Evolutionary conservation across 176 grass and related monocot genomes (phyloP).

Genomic region (Musa schizocarpa): DNA sequence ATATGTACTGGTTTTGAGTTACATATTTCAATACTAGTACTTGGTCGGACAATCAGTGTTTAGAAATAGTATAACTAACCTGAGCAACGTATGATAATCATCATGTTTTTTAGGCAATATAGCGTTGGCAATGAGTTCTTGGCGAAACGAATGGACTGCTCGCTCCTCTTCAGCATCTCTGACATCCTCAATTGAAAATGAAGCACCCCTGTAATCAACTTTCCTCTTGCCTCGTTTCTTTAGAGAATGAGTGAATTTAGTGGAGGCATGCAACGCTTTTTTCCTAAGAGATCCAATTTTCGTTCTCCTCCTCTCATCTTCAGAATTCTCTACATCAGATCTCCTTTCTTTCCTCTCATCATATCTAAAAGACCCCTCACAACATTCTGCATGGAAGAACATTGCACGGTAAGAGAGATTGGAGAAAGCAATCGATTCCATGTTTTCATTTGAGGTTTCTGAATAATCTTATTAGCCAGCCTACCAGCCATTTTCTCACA

Average conservation of each 20-base stretch:
- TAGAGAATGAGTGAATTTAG: constrained; percentile 73
- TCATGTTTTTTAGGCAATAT: constrained; percentile 77
- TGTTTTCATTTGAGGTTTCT: too few species aligned
- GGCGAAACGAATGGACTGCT: constrained; percentile 58
- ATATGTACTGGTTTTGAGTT: too few species aligned
- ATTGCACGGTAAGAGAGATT: neutral
- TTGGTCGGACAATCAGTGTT: too few species aligned
- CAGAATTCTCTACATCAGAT: constrained; percentile 60
- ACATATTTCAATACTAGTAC: too few species aligned
- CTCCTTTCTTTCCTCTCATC: constrained; percentile 55
- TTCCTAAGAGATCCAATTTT: constrained; percentile 87
- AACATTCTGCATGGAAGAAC: constrained; percentile 37
- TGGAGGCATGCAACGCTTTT: constrained; percentile 79
- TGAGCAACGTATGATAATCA: constrained; percentile 90
- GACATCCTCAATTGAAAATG: constrained; percentile 90
- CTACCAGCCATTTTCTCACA: neutral
- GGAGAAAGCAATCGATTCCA: neutral
- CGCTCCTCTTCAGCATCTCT: constrained; percentile 88
- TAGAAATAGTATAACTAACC: constrained; percentile 27
- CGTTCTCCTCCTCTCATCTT: constrained; percentile 82
- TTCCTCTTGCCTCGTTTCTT: constrained; percentile 81
- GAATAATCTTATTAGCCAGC: neutral
- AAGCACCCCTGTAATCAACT: constrained; percentile 75
- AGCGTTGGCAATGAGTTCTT: constrained; percentile 43
- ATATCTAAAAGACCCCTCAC: constrained; percentile 57